Conservation (phyloP, 1,284 basidiomycete genomes). For the Tremellales sp. region DNA sequence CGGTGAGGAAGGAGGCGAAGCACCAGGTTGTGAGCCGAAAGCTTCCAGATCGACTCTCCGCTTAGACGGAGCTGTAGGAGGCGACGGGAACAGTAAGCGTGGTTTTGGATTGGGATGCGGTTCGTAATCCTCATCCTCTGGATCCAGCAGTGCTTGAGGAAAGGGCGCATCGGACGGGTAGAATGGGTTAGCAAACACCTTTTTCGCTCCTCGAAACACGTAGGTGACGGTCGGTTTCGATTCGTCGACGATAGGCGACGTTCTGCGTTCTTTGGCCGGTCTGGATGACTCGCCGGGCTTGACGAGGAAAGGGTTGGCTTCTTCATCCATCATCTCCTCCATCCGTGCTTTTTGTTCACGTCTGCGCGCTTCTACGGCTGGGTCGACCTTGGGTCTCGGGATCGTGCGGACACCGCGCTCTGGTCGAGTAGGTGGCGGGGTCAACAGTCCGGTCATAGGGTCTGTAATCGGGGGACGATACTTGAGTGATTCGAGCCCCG, state of each 20-base stretch:
- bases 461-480: too few species aligned
- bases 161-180: constrained; percentile 19
- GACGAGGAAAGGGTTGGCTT: constrained; percentile 39
- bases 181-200: constrained; percentile 43
- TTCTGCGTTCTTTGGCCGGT: not conserved
- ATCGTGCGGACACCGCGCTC: constrained; percentile 1
- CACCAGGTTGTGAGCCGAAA: constrained; percentile 5
- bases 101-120: constrained; percentile 38
- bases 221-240: constrained; percentile 36
- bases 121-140: constrained; percentile 37
- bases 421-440: constrained; percentile 5
- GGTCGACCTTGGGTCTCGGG: constrained; percentile 2
- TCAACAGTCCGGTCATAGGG: constrained; percentile 10
- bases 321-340: constrained; percentile 23
- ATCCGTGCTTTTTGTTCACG: constrained; percentile 1
- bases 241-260: constrained; percentile 18
- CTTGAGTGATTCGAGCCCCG: not conserved
- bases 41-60: constrained; percentile 3
- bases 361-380: constrained; percentile 3
- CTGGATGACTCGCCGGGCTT: constrained; percentile 27
- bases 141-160: constrained; percentile 24
- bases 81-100: constrained; percentile 35
- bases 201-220: constrained; percentile 44
- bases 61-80: constrained; percentile 2
- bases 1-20: constrained; percentile 13